These are phyloP conservation scores for Phytophthora pluvialis DNA, from an alignment of 352 stramenopile species.

Conservation along the genomic window DNA sequence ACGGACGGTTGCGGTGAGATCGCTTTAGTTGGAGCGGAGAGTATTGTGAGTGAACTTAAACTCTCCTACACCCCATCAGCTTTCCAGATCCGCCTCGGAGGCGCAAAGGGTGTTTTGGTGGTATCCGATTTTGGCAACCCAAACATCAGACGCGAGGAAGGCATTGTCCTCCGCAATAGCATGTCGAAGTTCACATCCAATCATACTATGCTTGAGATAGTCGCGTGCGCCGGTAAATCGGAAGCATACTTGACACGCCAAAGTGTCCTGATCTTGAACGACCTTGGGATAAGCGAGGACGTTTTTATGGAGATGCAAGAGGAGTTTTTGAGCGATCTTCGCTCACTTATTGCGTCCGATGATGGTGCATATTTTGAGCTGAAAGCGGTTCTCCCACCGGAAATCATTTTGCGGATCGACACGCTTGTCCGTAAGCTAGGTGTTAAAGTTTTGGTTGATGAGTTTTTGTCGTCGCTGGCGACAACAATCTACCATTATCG, in stretches of 20 bases:
- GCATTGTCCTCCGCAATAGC: slow-evolving; percentile 60
- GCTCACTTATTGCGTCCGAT: slow-evolving; percentile 60
- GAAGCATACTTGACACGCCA: slow-evolving; percentile 77
- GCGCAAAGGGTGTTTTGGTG: slow-evolving; percentile 80
- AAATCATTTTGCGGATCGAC: slow-evolving; percentile 45
- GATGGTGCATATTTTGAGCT: slow-evolving; percentile 52
- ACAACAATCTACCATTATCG: slow-evolving; percentile 73
- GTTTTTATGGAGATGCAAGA: slow-evolving; percentile 79
- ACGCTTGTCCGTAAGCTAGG: slow-evolving; percentile 45
- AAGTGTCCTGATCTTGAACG: slow-evolving; percentile 76
- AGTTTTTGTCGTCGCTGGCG: slow-evolving; percentile 59
- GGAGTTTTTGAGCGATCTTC: slow-evolving; percentile 63
- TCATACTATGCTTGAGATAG: slow-evolving; percentile 76
- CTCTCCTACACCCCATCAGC: slow-evolving; percentile 55
- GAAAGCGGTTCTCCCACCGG: slow-evolving; percentile 47
- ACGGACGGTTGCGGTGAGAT: slow-evolving; percentile 84
- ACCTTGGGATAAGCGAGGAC: slow-evolving; percentile 61
- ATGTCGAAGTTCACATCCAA: slow-evolving; percentile 76
- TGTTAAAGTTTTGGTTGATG: slow-evolving; percentile 50
- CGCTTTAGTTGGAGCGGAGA: slow-evolving; percentile 34
- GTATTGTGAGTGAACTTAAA: slow-evolving; percentile 46
- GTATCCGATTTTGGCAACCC: slow-evolving; percentile 49
- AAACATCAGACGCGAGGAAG: slow-evolving; percentile 20
- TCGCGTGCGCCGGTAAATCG: slow-evolving; percentile 58
- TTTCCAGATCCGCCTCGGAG: slow-evolving; percentile 79